Conservation (phyloP, 2,329 filamentous ascomycete species). For the Cladosporium sp. region DNA sequence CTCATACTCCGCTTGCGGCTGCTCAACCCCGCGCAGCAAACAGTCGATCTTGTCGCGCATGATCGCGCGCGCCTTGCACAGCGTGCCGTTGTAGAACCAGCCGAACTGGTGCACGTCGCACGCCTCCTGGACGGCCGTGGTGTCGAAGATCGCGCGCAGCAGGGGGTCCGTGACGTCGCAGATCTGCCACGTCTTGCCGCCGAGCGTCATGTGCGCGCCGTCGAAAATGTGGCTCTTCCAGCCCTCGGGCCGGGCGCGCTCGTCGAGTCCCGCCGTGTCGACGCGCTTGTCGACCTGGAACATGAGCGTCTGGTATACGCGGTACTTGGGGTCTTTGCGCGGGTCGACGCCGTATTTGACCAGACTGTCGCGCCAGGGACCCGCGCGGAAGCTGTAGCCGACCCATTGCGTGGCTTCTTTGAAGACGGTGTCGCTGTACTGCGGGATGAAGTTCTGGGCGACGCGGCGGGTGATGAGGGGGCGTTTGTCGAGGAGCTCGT, state of each 20-base stretch:
- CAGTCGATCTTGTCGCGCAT: slow-evolving; percentile 75
- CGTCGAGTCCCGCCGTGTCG: background rate
- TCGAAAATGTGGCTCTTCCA: slow-evolving; percentile 71
- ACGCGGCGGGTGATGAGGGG: slow-evolving; percentile 84
- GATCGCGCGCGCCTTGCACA: slow-evolving; percentile 76
- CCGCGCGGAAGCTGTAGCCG: slow-evolving; percentile 86
- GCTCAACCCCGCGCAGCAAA: slow-evolving; percentile 32
- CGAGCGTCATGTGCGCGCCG: slow-evolving; percentile 64
- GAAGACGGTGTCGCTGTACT: slow-evolving; percentile 49
- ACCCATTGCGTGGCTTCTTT: slow-evolving; percentile 75
- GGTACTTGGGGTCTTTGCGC: slow-evolving; percentile 65
- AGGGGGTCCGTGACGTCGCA: slow-evolving; percentile 85
- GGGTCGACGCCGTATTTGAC: slow-evolving; percentile 84
- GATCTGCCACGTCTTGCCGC: slow-evolving; percentile 90
- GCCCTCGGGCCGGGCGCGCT: slow-evolving; percentile 17
- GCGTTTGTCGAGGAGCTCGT: slow-evolving; percentile 61
- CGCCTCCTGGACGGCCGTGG: slow-evolving; percentile 44
- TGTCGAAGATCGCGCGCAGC: slow-evolving; percentile 59
- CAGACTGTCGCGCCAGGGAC: slow-evolving; percentile 85
- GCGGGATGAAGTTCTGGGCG: slow-evolving; percentile 62
- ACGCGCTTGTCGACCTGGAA: slow-evolving; percentile 57
- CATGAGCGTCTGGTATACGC: slow-evolving; percentile 81
- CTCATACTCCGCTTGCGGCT: slow-evolving; percentile 25
- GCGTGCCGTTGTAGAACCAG: slow-evolving; percentile 77
- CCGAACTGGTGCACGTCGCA: slow-evolving; percentile 56